phyloP scores from a whole-genome alignment of 208 protist species.

The Crithidia sp. region DNA sequence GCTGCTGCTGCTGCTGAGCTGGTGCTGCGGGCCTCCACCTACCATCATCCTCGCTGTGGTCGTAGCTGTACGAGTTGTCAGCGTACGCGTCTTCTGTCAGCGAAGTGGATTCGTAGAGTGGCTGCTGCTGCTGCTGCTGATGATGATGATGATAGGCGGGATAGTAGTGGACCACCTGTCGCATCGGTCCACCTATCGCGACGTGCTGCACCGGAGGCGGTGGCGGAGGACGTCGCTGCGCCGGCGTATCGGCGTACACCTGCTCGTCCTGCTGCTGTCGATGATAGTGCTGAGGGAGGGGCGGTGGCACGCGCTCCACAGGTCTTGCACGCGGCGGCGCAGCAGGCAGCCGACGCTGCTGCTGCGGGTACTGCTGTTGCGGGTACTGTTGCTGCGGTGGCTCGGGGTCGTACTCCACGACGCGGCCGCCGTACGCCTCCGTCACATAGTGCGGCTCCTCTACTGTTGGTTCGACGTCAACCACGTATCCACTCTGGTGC shows the following conservation, averaged over 20 bases:
- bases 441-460: conserved; percentile 8
- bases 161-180: conserved; percentile 13
- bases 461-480: conserved; percentile 8
- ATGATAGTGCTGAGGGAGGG: too few species aligned
- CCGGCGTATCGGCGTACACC: too few species aligned
- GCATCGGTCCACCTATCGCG: neutral
- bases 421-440: conserved; percentile 8
- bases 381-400: conserved; percentile 1
- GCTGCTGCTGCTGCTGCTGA: neutral
- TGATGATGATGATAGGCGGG: neutral
- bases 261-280: too few species aligned
- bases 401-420: conserved; percentile 20
- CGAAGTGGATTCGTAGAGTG: neutral
- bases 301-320: too few species aligned
- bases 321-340: neutral
- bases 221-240: too few species aligned
- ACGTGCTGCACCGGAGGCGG: neutral
- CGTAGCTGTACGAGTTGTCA: conserved; percentile 6
- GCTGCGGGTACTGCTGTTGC: conserved; percentile 3
- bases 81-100: neutral
- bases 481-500: neutral
- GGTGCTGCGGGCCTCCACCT: too few species aligned
- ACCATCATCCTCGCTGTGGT: neutral
- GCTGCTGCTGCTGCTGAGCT: neutral
- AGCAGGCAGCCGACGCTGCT: neutral